Evolutionary conservation across 345 rosid genomes (phyloP).

Genomic region (Populus tremula): DNA sequence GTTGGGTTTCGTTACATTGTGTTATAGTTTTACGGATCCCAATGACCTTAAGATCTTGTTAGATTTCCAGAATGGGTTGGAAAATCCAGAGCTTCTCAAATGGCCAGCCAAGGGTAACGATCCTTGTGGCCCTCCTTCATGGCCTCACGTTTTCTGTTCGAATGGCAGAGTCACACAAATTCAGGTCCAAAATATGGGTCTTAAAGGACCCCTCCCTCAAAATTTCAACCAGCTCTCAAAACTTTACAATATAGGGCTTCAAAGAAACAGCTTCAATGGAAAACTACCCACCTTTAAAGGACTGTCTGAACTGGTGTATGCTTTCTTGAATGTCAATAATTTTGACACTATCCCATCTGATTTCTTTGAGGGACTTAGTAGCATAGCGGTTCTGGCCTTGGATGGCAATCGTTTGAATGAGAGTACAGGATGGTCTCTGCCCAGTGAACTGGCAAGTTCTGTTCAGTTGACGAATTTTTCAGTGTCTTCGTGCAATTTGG

Average conservation of each 20-base stretch:
- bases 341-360: conserved; percentile 45
- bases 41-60: conserved; percentile 41
- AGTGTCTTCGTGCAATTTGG: conserved; percentile 38
- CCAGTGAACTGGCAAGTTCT: conserved; percentile 35
- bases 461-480: conserved; percentile 39
- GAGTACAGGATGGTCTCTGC: conserved; percentile 46
- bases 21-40: conserved; percentile 36
- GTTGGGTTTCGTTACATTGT: conserved; percentile 22
- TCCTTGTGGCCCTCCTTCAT: conserved; percentile 54
- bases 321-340: conserved; percentile 41
- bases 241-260: conserved; percentile 51
- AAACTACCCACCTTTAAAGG: conserved; percentile 45
- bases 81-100: conserved; percentile 49
- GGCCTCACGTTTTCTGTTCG: conserved; percentile 52
- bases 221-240: conserved; percentile 39
- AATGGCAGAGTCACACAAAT: conserved; percentile 43
- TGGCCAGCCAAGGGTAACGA: conserved; percentile 46
- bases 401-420: conserved; percentile 43
- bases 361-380: conserved; percentile 43
- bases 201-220: conserved; percentile 41
- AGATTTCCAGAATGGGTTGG: conserved; percentile 47
- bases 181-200: conserved; percentile 47
- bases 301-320: conserved; percentile 38
- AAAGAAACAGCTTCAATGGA: conserved; percentile 42
- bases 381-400: conserved; percentile 42